Base-by-base conservation (phyloP, 208 protist genomes). In the Crithidia mellificae region DNA sequence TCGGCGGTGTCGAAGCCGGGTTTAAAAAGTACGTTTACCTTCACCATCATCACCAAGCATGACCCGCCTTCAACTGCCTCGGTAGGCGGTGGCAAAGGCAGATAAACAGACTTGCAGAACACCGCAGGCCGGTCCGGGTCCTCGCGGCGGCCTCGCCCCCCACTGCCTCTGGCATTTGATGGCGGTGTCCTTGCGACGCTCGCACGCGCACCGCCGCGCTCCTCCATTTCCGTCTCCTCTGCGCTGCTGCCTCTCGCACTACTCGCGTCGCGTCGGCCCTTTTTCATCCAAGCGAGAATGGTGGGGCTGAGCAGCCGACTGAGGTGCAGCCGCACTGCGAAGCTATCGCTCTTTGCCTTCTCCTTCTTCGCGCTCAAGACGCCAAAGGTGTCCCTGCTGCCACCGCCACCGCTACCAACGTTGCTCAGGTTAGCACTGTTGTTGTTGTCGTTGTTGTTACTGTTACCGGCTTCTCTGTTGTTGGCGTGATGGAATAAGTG, bases 21-120 rank as follows among this genome's bases (percentile, higher is more conserved):
- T 22, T 56, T 67, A 34, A 67, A 67, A 6, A 67, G 11, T 15
- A 67, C 50, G 19, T 44, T 67, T 36, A 67, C 50, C 50, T 67
- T 56, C 62, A 67, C 2, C 62, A 57, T 57, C 50, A 67, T 56
- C 47, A 20, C 62, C 29, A 55, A 4, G 14, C 62, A 67, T 22
- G 32, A 7, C 11, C 44, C 11, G 22, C 34, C 47, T 1, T 58
- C 32, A 19, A 9, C 30, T 22, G 5, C 17, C 2, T 19, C 27
- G 6, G 46, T 3, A 0, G 47, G 58, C 6, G 30, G 46, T 2
- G 58, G 58, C 41, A 64, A 19, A 1, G 62, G 62, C 3, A 67
- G 12, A 20, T 67, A 67, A 9, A 67, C 49, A 19, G 49, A 53
- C 50, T 57, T 67, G 36, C 19, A 34, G 19, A 67, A 67, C 6